Conservation (phyloP, 2,329 filamentous ascomycete genomes). For the Scedosporium aurantiacum region DNA sequence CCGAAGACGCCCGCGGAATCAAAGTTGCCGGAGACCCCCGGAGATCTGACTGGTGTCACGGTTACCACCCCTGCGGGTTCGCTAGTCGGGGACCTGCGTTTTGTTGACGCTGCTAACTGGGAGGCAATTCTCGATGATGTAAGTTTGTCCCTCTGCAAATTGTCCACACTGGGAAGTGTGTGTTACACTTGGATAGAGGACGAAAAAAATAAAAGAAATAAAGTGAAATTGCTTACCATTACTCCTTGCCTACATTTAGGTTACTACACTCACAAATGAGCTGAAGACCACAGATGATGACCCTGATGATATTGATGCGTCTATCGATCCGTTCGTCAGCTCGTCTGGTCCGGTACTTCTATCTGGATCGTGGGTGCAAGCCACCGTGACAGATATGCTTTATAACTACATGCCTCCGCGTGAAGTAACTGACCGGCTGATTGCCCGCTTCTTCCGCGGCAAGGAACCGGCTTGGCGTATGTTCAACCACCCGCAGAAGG, state of each 20-base stretch:
- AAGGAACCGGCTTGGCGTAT: constrained; percentile 16
- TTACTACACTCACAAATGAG: constrained; percentile 13
- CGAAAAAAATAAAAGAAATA: no score
- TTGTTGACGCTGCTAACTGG: constrained; percentile 20
- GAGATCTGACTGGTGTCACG: constrained; percentile 7
- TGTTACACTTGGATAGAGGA: no score
- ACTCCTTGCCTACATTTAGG: constrained; percentile 6
- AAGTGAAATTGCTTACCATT: no score
- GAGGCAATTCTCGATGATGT: constrained; percentile 21
- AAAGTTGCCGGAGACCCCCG: constrained; percentile 7
- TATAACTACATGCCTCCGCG: constrained; percentile 14
- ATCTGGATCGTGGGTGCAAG: constrained; percentile 14
- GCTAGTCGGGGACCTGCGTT: constrained; percentile 14
- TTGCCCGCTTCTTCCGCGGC: constrained; percentile 18
- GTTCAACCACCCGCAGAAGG: background rate
- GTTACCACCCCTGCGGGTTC: constrained; percentile 11
- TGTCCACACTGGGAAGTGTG: background rate
- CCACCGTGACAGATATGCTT: constrained; percentile 11
- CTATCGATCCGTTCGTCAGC: constrained; percentile 9
- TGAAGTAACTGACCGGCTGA: constrained; percentile 14
- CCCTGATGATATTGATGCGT: constrained; percentile 12
- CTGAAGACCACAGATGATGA: constrained; percentile 13
- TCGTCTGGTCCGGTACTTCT: constrained; percentile 15
- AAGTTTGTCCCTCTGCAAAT: background rate
- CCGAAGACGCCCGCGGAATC: background rate